Base-by-base conservation (phyloP, 2,329 filamentous ascomycete genomes). In the Claviceps africana region DNA sequence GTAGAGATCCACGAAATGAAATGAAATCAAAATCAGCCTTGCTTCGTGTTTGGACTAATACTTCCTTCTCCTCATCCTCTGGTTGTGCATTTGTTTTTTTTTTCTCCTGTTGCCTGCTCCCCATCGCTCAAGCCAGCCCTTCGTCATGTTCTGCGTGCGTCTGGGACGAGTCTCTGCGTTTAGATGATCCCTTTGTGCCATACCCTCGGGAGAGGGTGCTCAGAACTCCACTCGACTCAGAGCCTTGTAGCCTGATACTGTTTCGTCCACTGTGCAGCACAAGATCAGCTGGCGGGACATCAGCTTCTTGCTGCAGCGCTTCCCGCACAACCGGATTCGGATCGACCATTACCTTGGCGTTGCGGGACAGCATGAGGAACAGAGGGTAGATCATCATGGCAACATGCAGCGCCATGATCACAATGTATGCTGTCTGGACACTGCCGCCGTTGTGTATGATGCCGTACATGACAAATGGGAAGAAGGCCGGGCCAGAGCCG, bases 381-480 rank as follows among this genome's bases (percentile, higher is more conserved):
- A 75, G 55, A 0, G 77, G 72, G 54, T 77, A 80, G 2, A 70
- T 58, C 35, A 73, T 64, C 21, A 72, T 71, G 25, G 72, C 62
- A 1, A 69, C 68, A 48, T 78, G 68, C 28, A 81, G 63, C 3
- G 67, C 72, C 3, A 84, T 67, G 2, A 86, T 78, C 4, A 89
- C 72, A 33, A 79, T 67, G 63, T 85, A 86, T 0, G 82, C 79
- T 35, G 76, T 75, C 13, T 79, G 79, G 11, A 85, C 81, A 47
- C 73, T 72, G 17, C 80, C 76, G n/a, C 76, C 76, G 37, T 67
- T 61, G 51, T 78, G 72, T 22, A 83, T 73, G 42, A 86, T 83
- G 47, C 72, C 83, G 54, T 85, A 88, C 55, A 88, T 75, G 51
- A 89, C 74, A 35, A 87, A 86, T 0, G 86, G 86, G 61, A 88